These are phyloP conservation scores for Plasmodium yoelii DNA, from an alignment of 169 alveolate genomes.

Conservation along the genomic window DNA sequence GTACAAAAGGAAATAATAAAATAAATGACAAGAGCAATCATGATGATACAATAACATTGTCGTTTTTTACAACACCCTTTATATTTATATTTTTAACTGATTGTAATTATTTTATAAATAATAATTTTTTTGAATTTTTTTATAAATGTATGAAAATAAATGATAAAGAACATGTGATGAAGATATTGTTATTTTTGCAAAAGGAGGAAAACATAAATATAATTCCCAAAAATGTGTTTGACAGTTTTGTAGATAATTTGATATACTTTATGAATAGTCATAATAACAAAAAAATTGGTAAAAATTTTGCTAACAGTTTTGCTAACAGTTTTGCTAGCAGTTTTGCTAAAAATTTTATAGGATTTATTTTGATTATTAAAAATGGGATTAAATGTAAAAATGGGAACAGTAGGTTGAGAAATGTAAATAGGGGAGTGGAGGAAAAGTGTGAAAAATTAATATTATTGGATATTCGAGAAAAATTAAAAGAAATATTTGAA, in stretches of 20 bases:
- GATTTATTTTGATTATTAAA: constrained; percentile 13
- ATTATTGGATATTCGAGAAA: constrained; percentile 6
- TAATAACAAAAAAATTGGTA: too few species aligned
- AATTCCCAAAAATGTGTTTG: constrained; percentile 24
- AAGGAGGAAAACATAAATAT: constrained; percentile 30
- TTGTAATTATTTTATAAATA: constrained; percentile 41
- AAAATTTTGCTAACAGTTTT: too few species aligned
- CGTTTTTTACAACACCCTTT: constrained; percentile 47
- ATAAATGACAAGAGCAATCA: not conserved
- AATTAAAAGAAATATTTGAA: constrained; percentile 8
- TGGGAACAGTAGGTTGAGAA: not conserved
- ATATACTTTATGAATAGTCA: constrained; percentile 19
- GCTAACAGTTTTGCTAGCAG: constrained; percentile 7
- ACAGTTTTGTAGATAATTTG: constrained; percentile 25
- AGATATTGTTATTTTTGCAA: constrained; percentile 24
- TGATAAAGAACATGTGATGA: constrained; percentile 9
- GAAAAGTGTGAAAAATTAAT: not conserved
- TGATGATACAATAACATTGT: not conserved
- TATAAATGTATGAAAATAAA: constrained; percentile 28
- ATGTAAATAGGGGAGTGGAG: not conserved
- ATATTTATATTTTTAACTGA: constrained; percentile 29
- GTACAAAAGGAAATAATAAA: not conserved
- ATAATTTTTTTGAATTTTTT: constrained; percentile 39
- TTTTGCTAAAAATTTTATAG: constrained; percentile 33
- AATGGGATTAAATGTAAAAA: not conserved